phyloP scores from a whole-genome alignment of 768 basidiomycete genomes.

The Calocera viscosa region DNA sequence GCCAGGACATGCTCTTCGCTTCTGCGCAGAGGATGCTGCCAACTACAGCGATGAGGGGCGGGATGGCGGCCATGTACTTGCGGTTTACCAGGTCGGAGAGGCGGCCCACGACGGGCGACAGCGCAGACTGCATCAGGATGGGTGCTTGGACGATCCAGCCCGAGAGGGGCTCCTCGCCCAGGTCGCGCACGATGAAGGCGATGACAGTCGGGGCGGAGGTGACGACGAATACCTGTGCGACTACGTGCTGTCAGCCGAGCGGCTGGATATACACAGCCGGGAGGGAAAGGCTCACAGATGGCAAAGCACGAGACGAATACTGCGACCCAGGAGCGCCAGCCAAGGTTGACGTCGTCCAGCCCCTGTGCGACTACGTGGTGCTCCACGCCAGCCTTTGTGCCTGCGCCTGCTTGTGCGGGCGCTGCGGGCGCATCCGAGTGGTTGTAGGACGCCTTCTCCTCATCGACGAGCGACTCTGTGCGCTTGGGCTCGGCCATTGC shows the following conservation, averaged over 20 bases:
- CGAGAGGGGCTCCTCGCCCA: slow-evolving; percentile 10
- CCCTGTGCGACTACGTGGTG: background rate
- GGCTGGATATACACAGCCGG: background rate
- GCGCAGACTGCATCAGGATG: slow-evolving; percentile 13
- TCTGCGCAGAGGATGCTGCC: slow-evolving; percentile 10
- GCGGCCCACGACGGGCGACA: slow-evolving; percentile 14
- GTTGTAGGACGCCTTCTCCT: background rate
- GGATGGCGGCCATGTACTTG: slow-evolving; percentile 13
- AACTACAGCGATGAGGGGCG: slow-evolving; percentile 13
- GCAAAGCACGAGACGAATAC: slow-evolving; percentile 11
- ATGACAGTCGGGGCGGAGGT: slow-evolving; percentile 8
- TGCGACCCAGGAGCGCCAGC: slow-evolving; percentile 11
- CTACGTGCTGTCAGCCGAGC: background rate
- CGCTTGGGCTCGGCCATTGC: background rate
- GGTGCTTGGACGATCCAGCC: slow-evolving; percentile 15
- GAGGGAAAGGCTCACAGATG: background rate
- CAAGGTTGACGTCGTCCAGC: slow-evolving; percentile 9
- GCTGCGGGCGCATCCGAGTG: background rate
- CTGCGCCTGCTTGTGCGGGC: background rate
- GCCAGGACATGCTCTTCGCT: slow-evolving; percentile 11
- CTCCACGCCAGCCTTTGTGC: background rate
- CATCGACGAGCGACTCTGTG: background rate
- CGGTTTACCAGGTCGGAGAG: slow-evolving; percentile 13
- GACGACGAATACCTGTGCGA: slow-evolving; percentile 9
- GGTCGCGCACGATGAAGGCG: slow-evolving; percentile 11